Conservation (phyloP, 2,329 filamentous ascomycete genomes). For the Tolypocladium sp. region DNA sequence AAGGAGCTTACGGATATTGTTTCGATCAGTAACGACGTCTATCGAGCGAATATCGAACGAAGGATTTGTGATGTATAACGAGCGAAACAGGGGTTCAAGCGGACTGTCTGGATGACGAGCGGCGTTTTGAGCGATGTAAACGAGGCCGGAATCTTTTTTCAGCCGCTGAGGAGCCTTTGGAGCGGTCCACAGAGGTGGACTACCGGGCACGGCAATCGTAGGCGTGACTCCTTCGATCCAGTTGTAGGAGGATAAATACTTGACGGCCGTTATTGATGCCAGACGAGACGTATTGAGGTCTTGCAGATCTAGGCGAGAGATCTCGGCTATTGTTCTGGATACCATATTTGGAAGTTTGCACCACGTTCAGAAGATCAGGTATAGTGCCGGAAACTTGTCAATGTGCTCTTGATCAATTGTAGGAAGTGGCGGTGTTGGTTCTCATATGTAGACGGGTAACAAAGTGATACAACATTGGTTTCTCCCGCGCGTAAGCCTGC, state of each 20-base stretch:
- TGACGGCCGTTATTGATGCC: slow-evolving; percentile 24
- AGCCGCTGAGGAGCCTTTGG: slow-evolving; percentile 8
- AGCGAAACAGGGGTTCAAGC: slow-evolving; percentile 36
- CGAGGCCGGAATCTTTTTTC: slow-evolving; percentile 13
- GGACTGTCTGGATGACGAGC: slow-evolving; percentile 31
- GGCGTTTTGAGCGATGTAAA: slow-evolving; percentile 36
- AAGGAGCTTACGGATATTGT: slow-evolving; percentile 39
- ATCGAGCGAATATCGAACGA: slow-evolving; percentile 25
- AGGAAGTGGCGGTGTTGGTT: too few species aligned
- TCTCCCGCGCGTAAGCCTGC: too few species aligned
- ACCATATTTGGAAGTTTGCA: too few species aligned
- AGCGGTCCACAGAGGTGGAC: slow-evolving; percentile 22
- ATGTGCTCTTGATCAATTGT: too few species aligned
- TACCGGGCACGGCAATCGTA: slow-evolving; percentile 36
- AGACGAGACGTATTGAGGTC: too few species aligned
- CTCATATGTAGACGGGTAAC: too few species aligned
- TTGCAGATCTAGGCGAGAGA: too few species aligned
- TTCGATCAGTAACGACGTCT: slow-evolving; percentile 35
- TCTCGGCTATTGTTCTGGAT: too few species aligned
- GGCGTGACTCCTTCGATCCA: slow-evolving; percentile 32
- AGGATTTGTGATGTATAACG: slow-evolving; percentile 27
- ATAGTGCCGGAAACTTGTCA: too few species aligned
- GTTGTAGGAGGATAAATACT: slow-evolving; percentile 38
- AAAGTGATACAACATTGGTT: too few species aligned
- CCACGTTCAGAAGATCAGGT: too few species aligned